phyloP scores from a whole-genome alignment of 140 eudicot genomes.

The Ambrosia hybrid region DNA sequence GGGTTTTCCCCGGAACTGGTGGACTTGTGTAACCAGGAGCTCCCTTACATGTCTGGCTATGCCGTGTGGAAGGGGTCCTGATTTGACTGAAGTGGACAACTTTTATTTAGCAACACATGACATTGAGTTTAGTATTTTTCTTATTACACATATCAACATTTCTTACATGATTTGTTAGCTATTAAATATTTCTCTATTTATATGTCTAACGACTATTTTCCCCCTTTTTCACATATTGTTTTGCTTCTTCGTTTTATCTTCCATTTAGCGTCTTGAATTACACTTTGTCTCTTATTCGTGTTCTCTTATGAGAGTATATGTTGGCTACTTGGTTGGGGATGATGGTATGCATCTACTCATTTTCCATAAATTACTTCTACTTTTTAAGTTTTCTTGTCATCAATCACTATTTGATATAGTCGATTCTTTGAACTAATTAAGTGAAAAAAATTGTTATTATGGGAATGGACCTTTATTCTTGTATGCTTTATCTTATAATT shows the following conservation, averaged over 20 bases:
- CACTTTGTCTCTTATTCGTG: slow-evolving; percentile 89
- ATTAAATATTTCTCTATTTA: not conserved
- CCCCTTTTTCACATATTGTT: slow-evolving; percentile 60
- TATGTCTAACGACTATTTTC: slow-evolving; percentile 17
- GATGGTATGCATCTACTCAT: slow-evolving; percentile 61
- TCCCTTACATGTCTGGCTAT: too few relatives aligned
- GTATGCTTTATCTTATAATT: too few relatives aligned
- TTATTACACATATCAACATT: not conserved
- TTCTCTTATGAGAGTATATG: slow-evolving; percentile 78
- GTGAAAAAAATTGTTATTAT: too few relatives aligned
- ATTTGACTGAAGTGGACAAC: too few relatives aligned
- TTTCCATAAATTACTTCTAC: not conserved
- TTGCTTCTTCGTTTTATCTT: slow-evolving; percentile 91
- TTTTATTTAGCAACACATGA: too few relatives aligned
- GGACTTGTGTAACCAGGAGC: too few relatives aligned
- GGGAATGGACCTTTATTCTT: too few relatives aligned
- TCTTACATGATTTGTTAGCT: not conserved
- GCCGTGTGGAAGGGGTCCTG: too few relatives aligned
- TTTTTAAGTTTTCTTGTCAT: not conserved
- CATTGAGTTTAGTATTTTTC: not conserved
- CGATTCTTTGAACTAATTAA: not conserved
- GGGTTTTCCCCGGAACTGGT: too few relatives aligned
- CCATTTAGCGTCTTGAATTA: slow-evolving; percentile 91
- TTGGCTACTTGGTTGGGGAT: slow-evolving; percentile 97
- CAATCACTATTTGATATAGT: not conserved